Evolutionary conservation across 306 rosid species (phyloP).

Genomic region (Carpinus viminea): DNA sequence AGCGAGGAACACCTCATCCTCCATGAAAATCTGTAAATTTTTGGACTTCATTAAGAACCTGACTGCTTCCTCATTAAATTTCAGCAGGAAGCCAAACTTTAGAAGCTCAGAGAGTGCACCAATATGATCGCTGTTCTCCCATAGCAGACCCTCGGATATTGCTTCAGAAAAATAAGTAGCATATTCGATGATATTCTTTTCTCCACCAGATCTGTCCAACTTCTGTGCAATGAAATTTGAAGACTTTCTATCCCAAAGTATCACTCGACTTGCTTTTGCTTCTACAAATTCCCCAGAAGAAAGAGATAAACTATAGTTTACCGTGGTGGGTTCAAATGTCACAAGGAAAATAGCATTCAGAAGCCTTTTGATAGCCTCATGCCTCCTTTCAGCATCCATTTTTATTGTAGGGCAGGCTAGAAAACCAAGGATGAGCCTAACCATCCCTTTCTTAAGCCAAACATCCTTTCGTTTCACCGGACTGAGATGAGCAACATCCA

Average conservation of each 20-base stretch:
- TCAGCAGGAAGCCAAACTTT: conserved; percentile 49
- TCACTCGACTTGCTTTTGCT: conserved; percentile 36
- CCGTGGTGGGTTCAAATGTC: conserved; percentile 40
- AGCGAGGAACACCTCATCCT: conserved; percentile 61
- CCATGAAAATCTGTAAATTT: conserved; percentile 56
- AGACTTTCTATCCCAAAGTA: conserved; percentile 45
- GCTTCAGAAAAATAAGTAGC: conserved; percentile 63
- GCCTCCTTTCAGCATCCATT: conserved; percentile 59
- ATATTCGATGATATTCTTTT: conserved; percentile 36
- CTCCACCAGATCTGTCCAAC: conserved; percentile 28
- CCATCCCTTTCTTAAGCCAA: conserved; percentile 43
- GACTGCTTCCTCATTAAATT: conserved; percentile 56
- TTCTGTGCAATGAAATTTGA: conserved; percentile 42
- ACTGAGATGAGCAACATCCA: conserved; percentile 18
- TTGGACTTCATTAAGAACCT: conserved; percentile 61
- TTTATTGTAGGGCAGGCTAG: conserved; percentile 52
- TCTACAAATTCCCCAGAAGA: conserved; percentile 36
- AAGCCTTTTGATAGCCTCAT: conserved; percentile 50
- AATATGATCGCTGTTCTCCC: conserved; percentile 51
- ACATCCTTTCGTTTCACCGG: conserved; percentile 23
- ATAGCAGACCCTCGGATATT: conserved; percentile 52
- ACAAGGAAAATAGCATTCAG: conserved; percentile 39
- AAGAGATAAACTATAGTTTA: conserved; percentile 43
- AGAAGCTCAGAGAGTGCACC: conserved; percentile 60
- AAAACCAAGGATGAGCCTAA: conserved; percentile 64